Conservation (phyloP, 2,329 filamentous ascomycete species). For the Alternaria arbusti region DNA sequence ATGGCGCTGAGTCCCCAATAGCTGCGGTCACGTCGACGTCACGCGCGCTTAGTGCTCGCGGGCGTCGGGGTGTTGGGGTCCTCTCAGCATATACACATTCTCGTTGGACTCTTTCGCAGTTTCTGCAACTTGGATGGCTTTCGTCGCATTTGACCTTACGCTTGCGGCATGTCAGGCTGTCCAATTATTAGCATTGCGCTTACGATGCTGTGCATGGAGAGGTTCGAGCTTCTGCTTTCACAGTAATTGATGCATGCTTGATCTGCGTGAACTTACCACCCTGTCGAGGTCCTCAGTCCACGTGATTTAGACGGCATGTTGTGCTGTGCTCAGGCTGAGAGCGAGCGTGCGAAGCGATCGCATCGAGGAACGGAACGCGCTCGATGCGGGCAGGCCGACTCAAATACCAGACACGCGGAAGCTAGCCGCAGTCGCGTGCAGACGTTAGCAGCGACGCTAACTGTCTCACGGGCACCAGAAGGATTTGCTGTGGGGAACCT, state of each 20-base stretch:
- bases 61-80: constrained; percentile 8
- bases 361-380: constrained; percentile 9
- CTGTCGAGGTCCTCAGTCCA: constrained; percentile 53
- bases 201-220: background rate
- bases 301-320: constrained; percentile 50
- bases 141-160: constrained; percentile 61
- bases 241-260: background rate
- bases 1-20: constrained; percentile 6
- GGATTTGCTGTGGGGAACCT: constrained; percentile 1
- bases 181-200: constrained; percentile 6
- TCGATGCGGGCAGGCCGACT: constrained; percentile 13
- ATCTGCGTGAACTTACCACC: constrained; percentile 43
- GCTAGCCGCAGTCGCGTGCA: constrained; percentile 13
- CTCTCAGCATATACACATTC: constrained; percentile 48
- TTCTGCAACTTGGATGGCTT: constrained; percentile 51
- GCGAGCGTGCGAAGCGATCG: constrained; percentile 4
- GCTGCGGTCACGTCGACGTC: constrained; percentile 9
- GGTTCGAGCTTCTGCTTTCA: background rate
- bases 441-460: background rate
- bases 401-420: constrained; percentile 3
- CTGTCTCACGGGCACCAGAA: background rate
- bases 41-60: constrained; percentile 19
- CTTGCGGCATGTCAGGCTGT: constrained; percentile 53
- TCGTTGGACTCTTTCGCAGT: constrained; percentile 52
- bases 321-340: constrained; percentile 4